Base-by-base conservation (phyloP, 495 filamentous ascomycete species). In the Talaromyces adpressus region DNA sequence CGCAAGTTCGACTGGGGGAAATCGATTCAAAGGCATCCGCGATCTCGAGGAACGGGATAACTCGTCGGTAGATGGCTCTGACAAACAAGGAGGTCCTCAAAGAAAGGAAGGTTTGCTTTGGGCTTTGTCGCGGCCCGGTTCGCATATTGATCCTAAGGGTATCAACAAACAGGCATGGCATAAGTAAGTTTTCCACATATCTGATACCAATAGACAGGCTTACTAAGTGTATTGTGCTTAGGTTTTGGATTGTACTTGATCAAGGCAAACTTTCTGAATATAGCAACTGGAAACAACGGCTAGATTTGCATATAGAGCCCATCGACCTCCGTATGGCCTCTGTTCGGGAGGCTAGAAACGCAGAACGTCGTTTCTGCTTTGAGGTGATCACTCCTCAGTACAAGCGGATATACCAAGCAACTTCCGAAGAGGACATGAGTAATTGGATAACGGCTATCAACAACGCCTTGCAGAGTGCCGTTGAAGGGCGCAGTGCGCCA, bases 81-180 rank as follows among this genome's bases (percentile, higher is more conserved):
- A 82, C 61, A 71, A 70, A 61, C 70, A 72, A 61, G 75, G 58
- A 67, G 82, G 78, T 58, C 79, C 85, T 62, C 82, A 88, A 64
- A 80, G 86, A 51, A 99, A 98, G 73, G 94, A 99, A 75, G 94
- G 94, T 18, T 77, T 99, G 12, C 78, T 99, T 12, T 98, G 95
- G 94, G 91, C 94, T 41, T 77, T 97, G 18, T 97, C 91, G 65
- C 85, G 91, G 66, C 95, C 94, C 6, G 94, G 93, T 4, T 94
- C 91, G 51, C 94, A 98, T 75, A 92, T 91, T 14, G 94, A 99
- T 71, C 95, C 95, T 3, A 91, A 93, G 67, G 91, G 90, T 6
- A 81, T 98, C 59, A 97, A 97, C 70, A 97, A 98, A 69, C 91
- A 94, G 72, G 93, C 91, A 60, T 98, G 94, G 95, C 94, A 99